phyloP scores from a whole-genome alignment of 129 eudicot species.

The Dittrichia graveolens region DNA sequence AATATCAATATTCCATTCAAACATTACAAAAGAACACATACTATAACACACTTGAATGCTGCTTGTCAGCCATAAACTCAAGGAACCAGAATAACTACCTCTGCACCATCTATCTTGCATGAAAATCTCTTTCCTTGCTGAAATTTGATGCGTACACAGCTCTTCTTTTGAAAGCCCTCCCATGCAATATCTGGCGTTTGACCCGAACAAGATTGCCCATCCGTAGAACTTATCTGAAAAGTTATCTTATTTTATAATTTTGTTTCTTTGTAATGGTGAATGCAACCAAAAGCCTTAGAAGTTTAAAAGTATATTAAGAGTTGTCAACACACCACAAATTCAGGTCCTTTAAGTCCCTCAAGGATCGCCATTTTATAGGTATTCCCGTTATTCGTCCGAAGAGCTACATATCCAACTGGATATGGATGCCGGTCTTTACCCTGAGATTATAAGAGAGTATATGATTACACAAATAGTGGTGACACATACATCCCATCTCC shows the following conservation, averaged over 20 bases:
- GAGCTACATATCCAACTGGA: slow-evolving; percentile 86
- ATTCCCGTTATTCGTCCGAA: slow-evolving; percentile 60
- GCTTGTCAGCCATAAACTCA: neutral
- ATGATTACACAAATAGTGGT: neutral
- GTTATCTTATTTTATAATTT: slow-evolving; percentile 8
- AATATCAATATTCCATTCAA: neutral
- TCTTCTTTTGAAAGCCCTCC: slow-evolving; percentile 84
- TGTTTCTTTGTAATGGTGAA: slow-evolving; percentile 8
- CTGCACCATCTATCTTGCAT: slow-evolving; percentile 88
- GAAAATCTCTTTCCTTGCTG: slow-evolving; percentile 85
- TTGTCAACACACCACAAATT: slow-evolving; percentile 63
- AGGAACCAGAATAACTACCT: slow-evolving; percentile 54
- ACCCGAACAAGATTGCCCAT: slow-evolving; percentile 76
- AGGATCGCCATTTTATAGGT: slow-evolving; percentile 74
- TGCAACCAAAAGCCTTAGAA: slow-evolving; percentile 13
- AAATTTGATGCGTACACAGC: slow-evolving; percentile 52
- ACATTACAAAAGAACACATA: slow-evolving; percentile 1
- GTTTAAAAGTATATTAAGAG: neutral
- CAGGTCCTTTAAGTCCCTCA: slow-evolving; percentile 93
- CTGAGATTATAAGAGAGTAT: slow-evolving; percentile 45
- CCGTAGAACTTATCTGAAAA: slow-evolving; percentile 73
- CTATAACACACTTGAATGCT: slow-evolving; percentile 3
- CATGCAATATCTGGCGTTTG: slow-evolving; percentile 97
- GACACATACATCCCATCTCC: slow-evolving; percentile 10
- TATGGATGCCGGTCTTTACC: slow-evolving; percentile 94